phyloP scores from a whole-genome alignment of 192 early-diverging fungal species.

The Gamsiella multidivaricata region DNA sequence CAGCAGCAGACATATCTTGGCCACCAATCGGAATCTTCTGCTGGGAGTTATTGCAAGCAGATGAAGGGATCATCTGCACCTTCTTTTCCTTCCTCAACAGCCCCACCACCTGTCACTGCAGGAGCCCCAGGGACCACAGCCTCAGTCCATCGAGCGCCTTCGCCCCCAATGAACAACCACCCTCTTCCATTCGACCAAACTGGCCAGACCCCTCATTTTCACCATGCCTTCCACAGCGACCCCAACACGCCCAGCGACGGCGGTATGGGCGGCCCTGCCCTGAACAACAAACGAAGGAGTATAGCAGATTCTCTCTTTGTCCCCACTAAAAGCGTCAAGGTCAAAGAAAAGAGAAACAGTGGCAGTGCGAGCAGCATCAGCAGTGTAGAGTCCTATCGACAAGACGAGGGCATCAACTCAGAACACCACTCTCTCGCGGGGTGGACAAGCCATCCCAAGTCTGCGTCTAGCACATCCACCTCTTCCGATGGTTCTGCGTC shows the following conservation, averaged over 20 bases:
- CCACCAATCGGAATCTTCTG: not conserved
- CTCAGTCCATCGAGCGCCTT: not conserved
- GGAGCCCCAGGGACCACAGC: conserved; percentile 2
- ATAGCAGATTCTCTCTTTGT: conserved; percentile 40
- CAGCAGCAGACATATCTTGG: conserved; percentile 8
- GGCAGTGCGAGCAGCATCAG: conserved; percentile 20
- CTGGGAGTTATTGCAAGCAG: conserved; percentile 5
- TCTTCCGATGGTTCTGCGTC: not conserved
- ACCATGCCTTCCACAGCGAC: not conserved
- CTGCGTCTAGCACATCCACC: conserved; percentile 5
- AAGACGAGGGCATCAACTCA: conserved; percentile 11
- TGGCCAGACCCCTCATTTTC: conserved; percentile 9
- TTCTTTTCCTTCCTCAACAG: conserved; percentile 17
- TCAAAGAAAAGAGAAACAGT: conserved; percentile 36
- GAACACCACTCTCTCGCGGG: not conserved
- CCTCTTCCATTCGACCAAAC: conserved; percentile 14
- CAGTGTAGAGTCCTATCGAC: conserved; percentile 40
- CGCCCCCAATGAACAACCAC: conserved; percentile 18
- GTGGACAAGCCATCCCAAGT: conserved; percentile 20
- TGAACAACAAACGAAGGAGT: conserved; percentile 45
- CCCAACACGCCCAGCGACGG: not conserved
- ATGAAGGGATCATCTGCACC: not conserved
- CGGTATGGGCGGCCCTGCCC: not conserved
- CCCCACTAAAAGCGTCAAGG: conserved; percentile 29
- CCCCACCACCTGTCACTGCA: not conserved